Base-by-base conservation (phyloP, 306 rosid species). In the Quillaja saponaria region DNA sequence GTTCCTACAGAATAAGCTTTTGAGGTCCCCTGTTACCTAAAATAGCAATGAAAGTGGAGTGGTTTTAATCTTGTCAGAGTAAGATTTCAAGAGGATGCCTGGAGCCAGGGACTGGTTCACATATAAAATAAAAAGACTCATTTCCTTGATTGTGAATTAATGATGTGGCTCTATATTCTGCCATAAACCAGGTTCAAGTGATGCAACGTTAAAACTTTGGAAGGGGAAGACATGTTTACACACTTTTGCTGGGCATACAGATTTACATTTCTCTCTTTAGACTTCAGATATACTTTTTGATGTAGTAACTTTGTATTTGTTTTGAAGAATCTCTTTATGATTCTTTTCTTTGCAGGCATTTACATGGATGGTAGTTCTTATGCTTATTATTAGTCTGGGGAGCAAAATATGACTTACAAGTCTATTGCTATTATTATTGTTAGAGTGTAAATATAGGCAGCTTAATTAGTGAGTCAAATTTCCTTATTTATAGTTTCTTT, bases 231-330 rank as follows among this genome's bases (percentile, higher is more conserved):
- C 84, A 33, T 89, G 96, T 54, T 58, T 84, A 54, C 91, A 74
- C 16, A 86, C 96, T 51, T 82, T 88, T 64, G 59, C 52, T 55
- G 98, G 96, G 77, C 98, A 92, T 80, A n/a, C 95, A 84, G 98
- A 96, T 82, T 72, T 51, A 44, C 34, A 63, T 71, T 66, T 21
- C 62, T 55, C 10, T 41, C 67, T 25, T 34, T 39, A 39, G 3
- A 2, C 44, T 39, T 39, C 2, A 12, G 13, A 25, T 40, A 44
- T n/a, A 14, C 61, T 64, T 63, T 21, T 16, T n/a, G 40, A 19
- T 33, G 7, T 13, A 31, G 58, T 12, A 42, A 28, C 3, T 64
- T 55, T 48, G 8, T 14, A 58, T 42, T 34, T 50, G 13, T 38
- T 20, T 19, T 15, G 17, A 0, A 34, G 13, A 51, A 18, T 18